Conservation (phyloP, 108 stramenopile genomes). For the Epithemia pelagica region DNA sequence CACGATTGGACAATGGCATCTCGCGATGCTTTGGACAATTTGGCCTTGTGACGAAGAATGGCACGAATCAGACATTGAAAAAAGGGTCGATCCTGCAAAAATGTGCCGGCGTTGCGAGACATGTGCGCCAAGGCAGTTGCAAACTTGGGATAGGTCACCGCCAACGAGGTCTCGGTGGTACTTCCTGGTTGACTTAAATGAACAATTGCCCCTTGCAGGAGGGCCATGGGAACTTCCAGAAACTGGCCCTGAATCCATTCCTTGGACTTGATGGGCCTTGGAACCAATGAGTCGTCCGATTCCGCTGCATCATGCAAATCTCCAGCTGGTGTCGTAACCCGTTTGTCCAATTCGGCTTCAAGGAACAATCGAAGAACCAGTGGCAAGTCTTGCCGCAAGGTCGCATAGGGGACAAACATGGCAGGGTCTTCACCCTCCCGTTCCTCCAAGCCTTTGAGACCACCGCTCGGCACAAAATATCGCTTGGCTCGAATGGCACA, state of each 20-base stretch:
- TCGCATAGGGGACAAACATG: constrained; percentile 38
- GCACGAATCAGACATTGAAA: constrained; percentile 61
- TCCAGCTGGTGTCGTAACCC: constrained; percentile 42
- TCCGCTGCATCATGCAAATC: constrained; percentile 58
- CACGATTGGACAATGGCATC: constrained; percentile 59
- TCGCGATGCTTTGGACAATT: constrained; percentile 52
- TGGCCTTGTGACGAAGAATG: constrained; percentile 63
- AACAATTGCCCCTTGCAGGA: constrained; percentile 63
- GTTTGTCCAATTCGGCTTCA: constrained; percentile 65
- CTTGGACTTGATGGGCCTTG: constrained; percentile 2
- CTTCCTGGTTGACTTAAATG: constrained; percentile 67
- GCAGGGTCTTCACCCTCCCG: constrained; percentile 17
- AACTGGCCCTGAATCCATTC: constrained; percentile 28
- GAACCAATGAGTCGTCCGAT: background rate
- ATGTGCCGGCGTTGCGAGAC: constrained; percentile 28
- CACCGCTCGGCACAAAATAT: constrained; percentile 57
- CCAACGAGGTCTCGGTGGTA: constrained; percentile 55
- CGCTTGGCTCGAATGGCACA: constrained; percentile 63
- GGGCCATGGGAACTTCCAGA: constrained; percentile 43
- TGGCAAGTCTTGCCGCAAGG: constrained; percentile 58
- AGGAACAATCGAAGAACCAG: constrained; percentile 53
- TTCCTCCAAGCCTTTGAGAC: constrained; percentile 20
- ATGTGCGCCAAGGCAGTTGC: constrained; percentile 41
- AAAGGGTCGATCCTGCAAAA: constrained; percentile 56
- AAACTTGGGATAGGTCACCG: constrained; percentile 63